Evolutionary conservation across 805 yeast species (phyloP), one percentile per base, ranked within the genome.

Genomic region (Ogataea nonfermentans): DNA sequence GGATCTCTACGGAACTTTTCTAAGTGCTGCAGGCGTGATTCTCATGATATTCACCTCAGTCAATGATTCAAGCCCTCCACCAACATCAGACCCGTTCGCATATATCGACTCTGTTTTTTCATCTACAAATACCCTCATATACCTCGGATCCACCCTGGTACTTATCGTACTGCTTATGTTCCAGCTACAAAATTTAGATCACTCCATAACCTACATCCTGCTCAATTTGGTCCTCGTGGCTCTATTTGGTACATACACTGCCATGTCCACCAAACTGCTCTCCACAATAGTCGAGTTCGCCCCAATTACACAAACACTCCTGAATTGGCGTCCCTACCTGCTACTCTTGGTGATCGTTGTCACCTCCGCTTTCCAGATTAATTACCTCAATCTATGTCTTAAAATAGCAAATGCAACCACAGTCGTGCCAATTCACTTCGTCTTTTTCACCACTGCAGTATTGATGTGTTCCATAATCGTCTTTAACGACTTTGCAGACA

Each of bases 341-440:
- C 54, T 70, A 19, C 37, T 63, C 1, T 16, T 53, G 4, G 55
- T 68, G 2, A 48, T 67, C 6, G 48, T 62, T 1, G 40, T 59
- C n/a, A 66, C 74, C 1, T 72, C 74, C 0, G 52, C 64, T 2
- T 48, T 67, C 26, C 76, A 74, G 44, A 61, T 71, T 22, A 52
- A 59, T 24, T 59, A 63, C 23, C 52, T 74, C 10, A 64, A 65
- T 44, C 58, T 62, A 12, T 66, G 72, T 3, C 53, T 74, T 27
- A 59, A 59, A 26, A 49, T 56, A 10, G 71, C 67, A 37, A 66
- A 66, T 12, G 67, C 74, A 2, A 69, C 74, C 26, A 63, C 67
- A 6, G 77, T 74, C 3, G 68, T 74, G 7, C 78, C 79, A 0
- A 62, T 71, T 26, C 77, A 73, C 48, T 73, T 72, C 56, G 72